Evolutionary conservation across 1,284 basidiomycete genomes (phyloP), one percentile per base, ranked within the genome.

Genomic region (Microstroma glucosiphilum): DNA sequence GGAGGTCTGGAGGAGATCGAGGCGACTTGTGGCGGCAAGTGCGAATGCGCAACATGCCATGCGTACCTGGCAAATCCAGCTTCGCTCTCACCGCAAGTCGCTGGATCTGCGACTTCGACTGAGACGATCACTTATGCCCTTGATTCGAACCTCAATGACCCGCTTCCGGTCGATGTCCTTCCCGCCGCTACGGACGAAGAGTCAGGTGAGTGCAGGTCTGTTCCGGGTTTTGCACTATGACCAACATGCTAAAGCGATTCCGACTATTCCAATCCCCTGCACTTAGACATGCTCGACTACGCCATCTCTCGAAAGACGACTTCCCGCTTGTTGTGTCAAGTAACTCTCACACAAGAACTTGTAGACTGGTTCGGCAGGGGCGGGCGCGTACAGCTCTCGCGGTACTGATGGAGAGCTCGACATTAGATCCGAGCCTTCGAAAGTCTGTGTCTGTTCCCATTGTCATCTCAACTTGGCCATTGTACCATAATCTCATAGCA

Each of bases 11-110:
- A 72, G 0, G 62, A 62, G 21, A 77, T 79, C 46, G 69, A 78
- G 40, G 78, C 78, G 0, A 79, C 78, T 1, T 79, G 78, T 53
- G 76, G 69, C 30, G 76, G 76, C 2, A 61, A 67, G 54, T 71
- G 70, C 60, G 75, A 79, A 58, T 79, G 76, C 58, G 72, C 73
- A 7, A 75, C 71, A 59, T 79, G 48, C 59, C 68, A 69, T 61
- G 68, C 65, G 19, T 69, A 73, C 48, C 30, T 79, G 26, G 59
- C 42, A 37, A 37, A 37, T 7, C 58, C 56, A 13, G 40, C 40
- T 6, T 15, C 55, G 21, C 57, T 56, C 41, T 54, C 54, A 54
- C 30, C 40, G 26, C 26, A 25, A 9, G 37, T 49, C 23, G 26
- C n/a, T 19, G 51, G 21, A 6, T 6, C 7, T 15, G 51, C n/a